A percentile compares a stretch with the other conserved stretches of the same genome.
Evolutionary conservation across 2,329 filamentous ascomycete genomes (phyloP).

Genomic region (Ceratocystis eucalypticola): DNA sequence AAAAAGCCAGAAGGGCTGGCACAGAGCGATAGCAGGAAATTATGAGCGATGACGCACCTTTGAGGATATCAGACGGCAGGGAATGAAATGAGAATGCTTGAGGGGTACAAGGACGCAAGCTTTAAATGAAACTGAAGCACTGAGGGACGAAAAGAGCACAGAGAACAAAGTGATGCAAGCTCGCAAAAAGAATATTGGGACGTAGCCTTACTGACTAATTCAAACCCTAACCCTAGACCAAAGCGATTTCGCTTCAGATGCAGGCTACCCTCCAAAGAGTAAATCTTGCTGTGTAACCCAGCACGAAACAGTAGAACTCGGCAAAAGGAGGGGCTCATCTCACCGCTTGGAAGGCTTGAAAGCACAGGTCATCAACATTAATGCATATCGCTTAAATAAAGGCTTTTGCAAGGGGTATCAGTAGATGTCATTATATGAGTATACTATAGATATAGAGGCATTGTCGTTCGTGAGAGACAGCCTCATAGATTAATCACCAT

Average conservation of each 20-base stretch:
- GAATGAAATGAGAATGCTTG: background rate
- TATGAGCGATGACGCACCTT: background rate
- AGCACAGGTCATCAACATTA: background rate
- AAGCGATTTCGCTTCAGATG: background rate
- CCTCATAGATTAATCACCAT: background rate
- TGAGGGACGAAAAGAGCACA: background rate
- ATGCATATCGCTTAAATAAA: background rate
- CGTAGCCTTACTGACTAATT: constrained; percentile 8
- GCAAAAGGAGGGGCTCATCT: background rate
- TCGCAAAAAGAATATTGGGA: background rate
- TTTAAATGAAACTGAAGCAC: background rate
- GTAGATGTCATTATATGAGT: no score
- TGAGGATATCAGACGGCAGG: background rate
- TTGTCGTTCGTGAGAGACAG: background rate
- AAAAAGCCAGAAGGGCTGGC: background rate
- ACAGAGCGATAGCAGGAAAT: background rate
- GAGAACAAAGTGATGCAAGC: background rate
- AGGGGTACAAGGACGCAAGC: background rate
- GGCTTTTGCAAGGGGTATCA: no score
- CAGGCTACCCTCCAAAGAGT: no score
- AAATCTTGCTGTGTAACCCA: background rate
- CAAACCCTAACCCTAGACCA: background rate
- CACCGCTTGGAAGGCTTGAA: background rate
- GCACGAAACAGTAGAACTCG: background rate
- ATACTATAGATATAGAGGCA: no score